Evolutionary conservation across 2,329 filamentous ascomycete genomes (phyloP).

Genomic region (Colletotrichum camelliae): DNA sequence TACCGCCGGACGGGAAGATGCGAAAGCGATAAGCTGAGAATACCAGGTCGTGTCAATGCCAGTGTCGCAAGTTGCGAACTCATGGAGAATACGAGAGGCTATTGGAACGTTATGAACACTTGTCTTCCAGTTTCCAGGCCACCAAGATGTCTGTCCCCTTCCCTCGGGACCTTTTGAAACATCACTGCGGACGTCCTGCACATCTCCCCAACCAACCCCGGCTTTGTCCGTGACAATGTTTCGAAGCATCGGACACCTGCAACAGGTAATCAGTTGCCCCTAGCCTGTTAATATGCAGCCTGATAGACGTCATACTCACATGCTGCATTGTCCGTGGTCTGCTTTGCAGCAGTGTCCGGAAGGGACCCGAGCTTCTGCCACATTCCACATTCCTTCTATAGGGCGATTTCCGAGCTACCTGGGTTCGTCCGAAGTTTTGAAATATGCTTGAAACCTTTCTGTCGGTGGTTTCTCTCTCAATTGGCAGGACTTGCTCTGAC

Average conservation of each 20-base stretch:
- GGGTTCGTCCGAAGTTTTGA: conserved; percentile 2
- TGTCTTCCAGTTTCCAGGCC: not conserved
- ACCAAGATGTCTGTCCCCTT: not conserved
- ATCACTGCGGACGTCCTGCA: not conserved
- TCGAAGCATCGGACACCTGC: not conserved
- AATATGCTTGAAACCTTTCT: not conserved
- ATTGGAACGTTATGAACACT: not conserved
- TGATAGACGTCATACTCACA: not conserved
- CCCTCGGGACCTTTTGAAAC: not conserved
- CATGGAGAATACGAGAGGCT: not conserved
- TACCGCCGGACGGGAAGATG: not conserved
- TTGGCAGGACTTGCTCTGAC: not conserved
- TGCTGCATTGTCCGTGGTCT: not conserved
- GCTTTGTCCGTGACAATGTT: not conserved
- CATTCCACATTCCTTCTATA: not conserved
- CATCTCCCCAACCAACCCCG: not conserved
- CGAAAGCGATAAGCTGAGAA: not conserved
- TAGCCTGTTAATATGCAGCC: not conserved
- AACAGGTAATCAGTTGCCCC: not conserved
- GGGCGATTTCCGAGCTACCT: not conserved
- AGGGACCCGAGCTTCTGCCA: not conserved
- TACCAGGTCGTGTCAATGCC: not conserved
- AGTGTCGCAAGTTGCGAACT: not conserved
- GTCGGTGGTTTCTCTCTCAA: not conserved
- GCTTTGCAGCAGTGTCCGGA: not conserved